phyloP scores from a whole-genome alignment of 306 rosid genomes.

The Gillenia trifoliata region DNA sequence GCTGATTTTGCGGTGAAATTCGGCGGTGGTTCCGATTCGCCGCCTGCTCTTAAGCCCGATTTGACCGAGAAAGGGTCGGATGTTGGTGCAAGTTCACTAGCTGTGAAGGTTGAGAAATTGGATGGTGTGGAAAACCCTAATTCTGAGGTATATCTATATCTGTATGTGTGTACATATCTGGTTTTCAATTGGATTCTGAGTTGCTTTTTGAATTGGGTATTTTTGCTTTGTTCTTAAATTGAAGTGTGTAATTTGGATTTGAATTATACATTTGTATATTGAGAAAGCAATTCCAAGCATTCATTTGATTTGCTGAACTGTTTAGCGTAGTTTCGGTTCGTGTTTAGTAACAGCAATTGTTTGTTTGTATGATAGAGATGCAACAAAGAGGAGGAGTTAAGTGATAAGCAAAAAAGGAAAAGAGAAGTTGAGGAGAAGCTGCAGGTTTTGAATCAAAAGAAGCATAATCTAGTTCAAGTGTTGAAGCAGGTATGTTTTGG shows the following conservation, averaged over 20 bases:
- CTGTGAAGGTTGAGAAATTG: slow-evolving; percentile 22
- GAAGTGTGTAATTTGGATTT: neutral
- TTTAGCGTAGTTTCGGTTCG: neutral
- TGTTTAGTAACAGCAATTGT: neutral
- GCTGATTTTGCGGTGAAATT: slow-evolving; percentile 28
- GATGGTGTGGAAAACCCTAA: slow-evolving; percentile 33
- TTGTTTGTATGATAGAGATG: slow-evolving; percentile 32
- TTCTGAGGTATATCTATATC: slow-evolving; percentile 27
- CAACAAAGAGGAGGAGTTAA: slow-evolving; percentile 32
- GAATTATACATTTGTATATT: too few species aligned
- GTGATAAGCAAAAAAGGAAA: slow-evolving; percentile 58
- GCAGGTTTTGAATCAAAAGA: slow-evolving; percentile 65
- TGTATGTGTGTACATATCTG: neutral
- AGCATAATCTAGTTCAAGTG: slow-evolving; percentile 73
- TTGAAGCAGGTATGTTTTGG: slow-evolving; percentile 69
- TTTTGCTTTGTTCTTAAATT: neutral
- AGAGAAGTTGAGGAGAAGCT: slow-evolving; percentile 74
- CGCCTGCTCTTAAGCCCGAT: slow-evolving; percentile 14
- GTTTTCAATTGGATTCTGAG: neutral
- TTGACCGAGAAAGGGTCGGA: slow-evolving; percentile 28
- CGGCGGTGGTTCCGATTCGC: slow-evolving; percentile 27
- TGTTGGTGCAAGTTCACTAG: slow-evolving; percentile 17
- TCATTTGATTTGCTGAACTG: neutral
- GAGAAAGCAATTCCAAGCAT: too few species aligned
- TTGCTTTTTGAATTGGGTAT: neutral